phyloP scores from a whole-genome alignment of 106 monocot species.

The Acorus gramineus region DNA sequence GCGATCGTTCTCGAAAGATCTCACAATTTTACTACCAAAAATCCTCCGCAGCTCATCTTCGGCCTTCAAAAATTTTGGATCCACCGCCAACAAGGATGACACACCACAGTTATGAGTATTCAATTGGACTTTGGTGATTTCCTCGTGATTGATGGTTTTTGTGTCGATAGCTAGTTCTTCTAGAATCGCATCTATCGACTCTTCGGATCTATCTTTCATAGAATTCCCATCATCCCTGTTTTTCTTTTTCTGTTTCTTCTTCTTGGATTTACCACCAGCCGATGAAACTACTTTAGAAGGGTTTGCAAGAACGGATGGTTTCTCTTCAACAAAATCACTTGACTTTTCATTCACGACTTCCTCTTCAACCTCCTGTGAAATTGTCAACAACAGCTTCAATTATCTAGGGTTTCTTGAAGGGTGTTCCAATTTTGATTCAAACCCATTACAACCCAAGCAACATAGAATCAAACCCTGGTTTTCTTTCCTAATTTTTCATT shows the following conservation, averaged over 20 bases:
- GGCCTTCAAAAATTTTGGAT: slow-evolving; percentile 83
- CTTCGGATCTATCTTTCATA: slow-evolving; percentile 18
- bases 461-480: no score
- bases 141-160: slow-evolving; percentile 13
- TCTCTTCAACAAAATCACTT: slow-evolving; percentile 12
- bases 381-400: slow-evolving; percentile 3
- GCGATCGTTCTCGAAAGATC: slow-evolving; percentile 66
- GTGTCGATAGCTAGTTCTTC: slow-evolving; percentile 57
- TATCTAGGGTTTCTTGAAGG: neutral
- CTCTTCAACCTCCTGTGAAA: slow-evolving; percentile 47
- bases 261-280: slow-evolving; percentile 63
- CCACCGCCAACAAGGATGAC: slow-evolving; percentile 43
- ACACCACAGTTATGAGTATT: slow-evolving; percentile 9
- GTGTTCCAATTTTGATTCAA: neutral
- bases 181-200: slow-evolving; percentile 52
- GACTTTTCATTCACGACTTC: slow-evolving; percentile 11
- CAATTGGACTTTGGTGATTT: slow-evolving; percentile 8
- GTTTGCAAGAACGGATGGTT: slow-evolving; percentile 14
- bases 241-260: slow-evolving; percentile 71
- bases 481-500: no score
- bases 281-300: slow-evolving; percentile 13
- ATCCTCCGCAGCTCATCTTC: slow-evolving; percentile 90
- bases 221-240: slow-evolving; percentile 25
- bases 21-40: slow-evolving; percentile 93
- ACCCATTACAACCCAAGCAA: neutral